A percentile compares a stretch with the other conserved stretches of the same genome.
Evolutionary conservation across 139 green algal genomes (phyloP).

Genomic region (Tetradesmus obliquus): DNA sequence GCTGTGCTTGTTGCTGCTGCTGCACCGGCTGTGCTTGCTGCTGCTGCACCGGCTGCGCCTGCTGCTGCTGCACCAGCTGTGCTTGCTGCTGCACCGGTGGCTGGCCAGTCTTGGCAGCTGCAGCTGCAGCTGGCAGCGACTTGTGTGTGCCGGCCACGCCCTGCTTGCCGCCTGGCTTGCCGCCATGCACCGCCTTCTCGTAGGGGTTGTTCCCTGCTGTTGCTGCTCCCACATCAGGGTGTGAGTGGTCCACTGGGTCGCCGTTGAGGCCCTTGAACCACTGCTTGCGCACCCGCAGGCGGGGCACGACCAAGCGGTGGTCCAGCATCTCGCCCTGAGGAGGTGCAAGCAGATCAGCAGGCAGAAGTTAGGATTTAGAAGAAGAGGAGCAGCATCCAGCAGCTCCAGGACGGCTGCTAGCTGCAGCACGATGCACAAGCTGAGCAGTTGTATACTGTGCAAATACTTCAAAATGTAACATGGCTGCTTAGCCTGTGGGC

Average conservation of each 20-base stretch:
- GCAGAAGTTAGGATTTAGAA: not conserved
- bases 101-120: not conserved
- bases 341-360: not conserved
- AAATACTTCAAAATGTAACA: too few species aligned
- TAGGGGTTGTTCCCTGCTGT: slow-evolving; percentile 10
- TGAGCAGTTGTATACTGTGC: not conserved
- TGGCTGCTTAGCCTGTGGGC: too few species aligned
- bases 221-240: slow-evolving; percentile 80
- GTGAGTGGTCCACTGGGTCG: slow-evolving; percentile 90
- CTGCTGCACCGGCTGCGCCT: not conserved
- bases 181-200: slow-evolving; percentile 18
- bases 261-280: slow-evolving; percentile 89
- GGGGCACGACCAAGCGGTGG: slow-evolving; percentile 70
- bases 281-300: slow-evolving; percentile 78
- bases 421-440: not conserved
- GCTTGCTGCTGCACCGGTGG: not conserved
- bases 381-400: not conserved
- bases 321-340: slow-evolving; percentile 69
- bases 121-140: not conserved
- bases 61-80: slow-evolving; percentile 29
- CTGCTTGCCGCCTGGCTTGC: slow-evolving; percentile 13
- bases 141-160: not conserved
- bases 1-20: slow-evolving; percentile 11
- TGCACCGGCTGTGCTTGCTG: slow-evolving; percentile 2
- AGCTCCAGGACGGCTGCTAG: not conserved